phyloP scores from a whole-genome alignment of 202 grass and related monocot species.

The Schoenoplectus tabernaemontani region DNA sequence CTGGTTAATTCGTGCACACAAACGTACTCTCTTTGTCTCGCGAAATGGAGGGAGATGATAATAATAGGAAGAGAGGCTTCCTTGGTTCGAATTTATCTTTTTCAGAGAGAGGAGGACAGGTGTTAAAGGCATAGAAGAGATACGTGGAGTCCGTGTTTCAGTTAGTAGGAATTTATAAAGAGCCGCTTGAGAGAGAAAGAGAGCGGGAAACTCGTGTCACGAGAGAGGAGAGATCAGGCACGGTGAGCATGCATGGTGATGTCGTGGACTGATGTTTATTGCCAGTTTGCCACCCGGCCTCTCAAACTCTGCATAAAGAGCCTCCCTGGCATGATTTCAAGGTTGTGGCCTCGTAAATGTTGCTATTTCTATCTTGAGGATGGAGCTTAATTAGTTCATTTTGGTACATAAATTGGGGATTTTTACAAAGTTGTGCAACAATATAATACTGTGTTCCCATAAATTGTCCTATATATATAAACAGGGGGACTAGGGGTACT shows the following conservation, averaged over 20 bases:
- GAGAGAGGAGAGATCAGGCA: background rate
- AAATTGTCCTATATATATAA: no score
- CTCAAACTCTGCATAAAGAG: background rate
- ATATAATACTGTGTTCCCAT: no score
- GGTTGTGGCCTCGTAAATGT: background rate
- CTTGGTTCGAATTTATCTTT: background rate
- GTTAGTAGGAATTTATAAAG: slow-evolving; percentile 10
- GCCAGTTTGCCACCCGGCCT: slow-evolving; percentile 3
- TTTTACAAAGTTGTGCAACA: no score
- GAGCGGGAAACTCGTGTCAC: slow-evolving; percentile 4
- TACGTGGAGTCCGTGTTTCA: slow-evolving; percentile 23
- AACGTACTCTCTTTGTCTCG: background rate
- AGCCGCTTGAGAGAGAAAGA: background rate
- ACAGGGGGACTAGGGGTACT: no score
- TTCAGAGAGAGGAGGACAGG: slow-evolving; percentile 5
- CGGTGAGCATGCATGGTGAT: slow-evolving; percentile 14
- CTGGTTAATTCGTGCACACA: background rate
- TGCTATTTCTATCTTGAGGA: background rate
- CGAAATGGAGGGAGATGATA: background rate
- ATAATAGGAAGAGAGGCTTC: background rate
- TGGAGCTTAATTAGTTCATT: no score
- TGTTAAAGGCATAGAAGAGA: slow-evolving; percentile 14
- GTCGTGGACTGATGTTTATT: slow-evolving; percentile 21
- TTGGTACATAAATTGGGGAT: no score
- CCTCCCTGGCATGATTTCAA: background rate